Evolutionary conservation across 345 rosid species (phyloP).

Genomic region (Toxicodendron radicans): DNA sequence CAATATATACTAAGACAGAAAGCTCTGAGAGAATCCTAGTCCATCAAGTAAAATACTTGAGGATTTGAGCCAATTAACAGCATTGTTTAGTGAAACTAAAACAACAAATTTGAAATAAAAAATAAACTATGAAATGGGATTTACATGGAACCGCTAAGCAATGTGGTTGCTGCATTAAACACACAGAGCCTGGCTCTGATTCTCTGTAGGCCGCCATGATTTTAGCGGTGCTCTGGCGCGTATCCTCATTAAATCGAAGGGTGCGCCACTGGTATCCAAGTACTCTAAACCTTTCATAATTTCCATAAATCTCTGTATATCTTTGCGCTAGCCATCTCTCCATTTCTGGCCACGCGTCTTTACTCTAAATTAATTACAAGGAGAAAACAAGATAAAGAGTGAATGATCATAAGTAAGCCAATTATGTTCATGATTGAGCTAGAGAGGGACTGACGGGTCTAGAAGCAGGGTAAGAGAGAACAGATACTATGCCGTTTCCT

Average conservation of each 20-base stretch:
- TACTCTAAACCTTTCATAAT: slow-evolving; percentile 43
- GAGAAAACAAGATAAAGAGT: background rate
- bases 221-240: slow-evolving; percentile 89
- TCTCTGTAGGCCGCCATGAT: slow-evolving; percentile 68
- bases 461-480: slow-evolving; percentile 69
- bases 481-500: slow-evolving; percentile 88
- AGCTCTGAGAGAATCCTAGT: no score
- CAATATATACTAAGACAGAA: no score
- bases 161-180: slow-evolving; percentile 76
- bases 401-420: background rate
- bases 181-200: slow-evolving; percentile 49
- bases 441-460: slow-evolving; percentile 60
- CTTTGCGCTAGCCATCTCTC: slow-evolving; percentile 82
- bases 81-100: background rate
- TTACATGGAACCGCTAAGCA: slow-evolving; percentile 92
- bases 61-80: background rate
- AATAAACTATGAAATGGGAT: slow-evolving; percentile 5
- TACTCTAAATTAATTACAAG: slow-evolving; percentile 32
- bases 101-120: background rate
- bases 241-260: slow-evolving; percentile 73
- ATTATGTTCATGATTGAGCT: background rate
- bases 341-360: slow-evolving; percentile 57
- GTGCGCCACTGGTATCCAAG: slow-evolving; percentile 91
- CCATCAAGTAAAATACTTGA: background rate
- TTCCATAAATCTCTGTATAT: slow-evolving; percentile 41